A percentile compares a stretch with the other conserved stretches of the same genome.
Evolutionary conservation across 179 eudicot genomes (phyloP).

Genomic region (Spinacia oleracea): DNA sequence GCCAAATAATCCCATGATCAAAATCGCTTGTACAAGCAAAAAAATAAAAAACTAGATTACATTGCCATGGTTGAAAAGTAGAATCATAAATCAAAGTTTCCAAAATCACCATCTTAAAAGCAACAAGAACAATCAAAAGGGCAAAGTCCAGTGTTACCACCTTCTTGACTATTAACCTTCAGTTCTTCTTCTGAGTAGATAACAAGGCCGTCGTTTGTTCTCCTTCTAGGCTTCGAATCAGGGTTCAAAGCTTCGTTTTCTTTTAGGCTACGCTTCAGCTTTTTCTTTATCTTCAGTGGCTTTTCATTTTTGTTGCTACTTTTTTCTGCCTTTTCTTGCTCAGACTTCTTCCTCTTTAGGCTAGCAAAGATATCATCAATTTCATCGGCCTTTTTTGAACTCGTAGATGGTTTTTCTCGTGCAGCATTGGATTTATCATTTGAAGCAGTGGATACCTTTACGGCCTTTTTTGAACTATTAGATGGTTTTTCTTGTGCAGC

Average conservation of each 20-base stretch:
- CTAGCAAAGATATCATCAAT: too few relatives aligned
- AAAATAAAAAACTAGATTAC: not conserved
- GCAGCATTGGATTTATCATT: too few relatives aligned
- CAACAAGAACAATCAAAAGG: constrained; percentile 88
- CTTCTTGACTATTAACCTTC: constrained; percentile 55
- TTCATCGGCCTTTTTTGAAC: too few relatives aligned
- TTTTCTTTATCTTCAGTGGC: constrained; percentile 29
- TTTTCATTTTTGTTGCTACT: constrained; percentile 20
- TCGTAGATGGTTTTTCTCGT: too few relatives aligned
- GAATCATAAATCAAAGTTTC: not conserved
- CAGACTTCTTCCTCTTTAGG: constrained; percentile 5
- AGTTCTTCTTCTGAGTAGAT: constrained; percentile 65
- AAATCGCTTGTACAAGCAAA: not conserved
- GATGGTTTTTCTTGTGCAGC: too few relatives aligned
- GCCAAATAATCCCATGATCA: not conserved
- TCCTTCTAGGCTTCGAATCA: constrained; percentile 40
- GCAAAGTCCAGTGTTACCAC: constrained; percentile 60
- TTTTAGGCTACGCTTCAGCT: constrained; percentile 26
- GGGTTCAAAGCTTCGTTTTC: constrained; percentile 23
- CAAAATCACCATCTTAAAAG: constrained; percentile 35
- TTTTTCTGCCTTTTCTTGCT: constrained; percentile 24
- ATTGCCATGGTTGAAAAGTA: not conserved
- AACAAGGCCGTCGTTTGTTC: constrained; percentile 55
- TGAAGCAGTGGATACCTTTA: too few relatives aligned
- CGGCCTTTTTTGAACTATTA: too few relatives aligned